Conservation (phyloP, 78 protist genomes). For the Dictyostelium citrinum region DNA sequence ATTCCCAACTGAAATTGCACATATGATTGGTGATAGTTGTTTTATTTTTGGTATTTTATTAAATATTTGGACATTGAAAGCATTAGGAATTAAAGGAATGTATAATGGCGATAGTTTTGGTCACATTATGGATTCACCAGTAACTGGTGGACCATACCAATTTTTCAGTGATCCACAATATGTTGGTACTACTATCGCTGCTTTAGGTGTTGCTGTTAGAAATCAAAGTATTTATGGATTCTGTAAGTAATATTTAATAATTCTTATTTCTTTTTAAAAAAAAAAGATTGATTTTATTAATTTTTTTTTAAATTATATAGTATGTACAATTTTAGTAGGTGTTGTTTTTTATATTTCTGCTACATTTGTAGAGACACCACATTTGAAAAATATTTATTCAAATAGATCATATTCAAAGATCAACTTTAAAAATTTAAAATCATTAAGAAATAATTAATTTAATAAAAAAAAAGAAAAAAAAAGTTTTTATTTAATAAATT, state of each 20-base stretch:
- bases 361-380: constrained; percentile 75
- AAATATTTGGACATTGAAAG: constrained; percentile 62
- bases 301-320: background rate
- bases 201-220: constrained; percentile 56
- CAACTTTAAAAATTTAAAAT: constrained; percentile 53
- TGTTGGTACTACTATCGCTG: constrained; percentile 74
- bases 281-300: background rate
- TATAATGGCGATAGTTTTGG: constrained; percentile 83
- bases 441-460: background rate
- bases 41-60: constrained; percentile 72
- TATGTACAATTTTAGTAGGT: constrained; percentile 34
- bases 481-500: no score
- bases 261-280: background rate
- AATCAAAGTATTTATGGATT: constrained; percentile 53
- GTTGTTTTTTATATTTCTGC: constrained; percentile 75
- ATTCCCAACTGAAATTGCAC: constrained; percentile 20
- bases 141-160: constrained; percentile 56
- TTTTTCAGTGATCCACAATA: constrained; percentile 76
- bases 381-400: constrained; percentile 45
- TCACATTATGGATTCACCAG: constrained; percentile 72
- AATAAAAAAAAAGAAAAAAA: background rate
- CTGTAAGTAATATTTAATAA: constrained; percentile 4
- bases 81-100: constrained; percentile 80
- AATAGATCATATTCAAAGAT: constrained; percentile 31
- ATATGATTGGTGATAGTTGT: constrained; percentile 20